phyloP scores from a whole-genome alignment of 1,139 yeast species.

The Candida sojae region DNA sequence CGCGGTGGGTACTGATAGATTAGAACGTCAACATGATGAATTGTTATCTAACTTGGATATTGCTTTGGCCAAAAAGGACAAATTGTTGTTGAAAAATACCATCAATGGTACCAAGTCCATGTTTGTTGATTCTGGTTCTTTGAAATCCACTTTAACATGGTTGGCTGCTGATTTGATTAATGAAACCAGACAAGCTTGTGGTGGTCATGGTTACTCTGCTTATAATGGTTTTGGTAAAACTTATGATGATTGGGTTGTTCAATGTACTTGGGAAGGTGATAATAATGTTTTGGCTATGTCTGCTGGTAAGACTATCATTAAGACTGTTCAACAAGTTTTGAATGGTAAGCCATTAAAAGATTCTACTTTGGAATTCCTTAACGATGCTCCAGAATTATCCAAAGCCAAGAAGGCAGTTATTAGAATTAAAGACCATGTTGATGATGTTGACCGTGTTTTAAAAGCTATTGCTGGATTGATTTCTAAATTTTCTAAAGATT shows the following conservation, averaged over 20 bases:
- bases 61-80: conserved; percentile 48
- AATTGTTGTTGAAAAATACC: conserved; percentile 44
- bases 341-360: conserved; percentile 15
- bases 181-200: conserved; percentile 93
- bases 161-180: conserved; percentile 75
- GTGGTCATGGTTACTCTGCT: conserved; percentile 93
- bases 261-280: conserved; percentile 98
- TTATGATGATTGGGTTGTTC: conserved; percentile 90
- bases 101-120: conserved; percentile 71
- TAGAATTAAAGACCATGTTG: conserved; percentile 15
- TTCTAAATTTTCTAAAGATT: conserved; percentile 14
- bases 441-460: conserved; percentile 16
- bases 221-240: conserved; percentile 91
- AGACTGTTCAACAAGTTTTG: conserved; percentile 42
- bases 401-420: conserved; percentile 17
- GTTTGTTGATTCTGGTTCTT: conserved; percentile 84
- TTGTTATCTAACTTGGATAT: conserved; percentile 58
- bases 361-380: conserved; percentile 16
- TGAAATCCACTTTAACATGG: conserved; percentile 92
- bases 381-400: conserved; percentile 15
- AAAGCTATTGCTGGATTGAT: conserved; percentile 16
- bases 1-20: conserved; percentile 70
- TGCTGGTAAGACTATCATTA: conserved; percentile 75
- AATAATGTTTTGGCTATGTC: conserved; percentile 83
- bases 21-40: conserved; percentile 53